Evolutionary conservation across 2,329 filamentous ascomycete genomes (phyloP).

Genomic region (Endothia cerciana): DNA sequence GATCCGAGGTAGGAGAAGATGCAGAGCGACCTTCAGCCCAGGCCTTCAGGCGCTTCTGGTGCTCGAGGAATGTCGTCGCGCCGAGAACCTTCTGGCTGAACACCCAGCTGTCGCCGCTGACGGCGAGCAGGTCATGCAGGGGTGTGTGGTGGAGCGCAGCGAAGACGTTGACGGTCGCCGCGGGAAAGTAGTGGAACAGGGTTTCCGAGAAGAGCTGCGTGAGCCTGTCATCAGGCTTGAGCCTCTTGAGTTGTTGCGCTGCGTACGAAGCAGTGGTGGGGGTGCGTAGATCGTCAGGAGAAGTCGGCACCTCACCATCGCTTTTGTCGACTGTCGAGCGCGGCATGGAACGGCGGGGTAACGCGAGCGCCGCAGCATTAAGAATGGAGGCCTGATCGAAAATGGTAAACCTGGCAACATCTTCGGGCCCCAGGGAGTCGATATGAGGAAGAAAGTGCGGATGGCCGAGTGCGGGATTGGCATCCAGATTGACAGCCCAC

Average conservation of each 20-base stretch:
- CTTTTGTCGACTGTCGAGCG: conserved; percentile 8
- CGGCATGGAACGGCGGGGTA: conserved; percentile 39
- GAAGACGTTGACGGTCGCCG: conserved; percentile 55
- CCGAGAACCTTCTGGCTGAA: conserved; percentile 58
- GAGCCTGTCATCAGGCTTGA: conserved; percentile 31
- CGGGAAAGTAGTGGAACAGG: conserved; percentile 29
- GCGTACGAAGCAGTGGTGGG: conserved; percentile 24
- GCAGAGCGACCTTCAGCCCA: conserved; percentile 41
- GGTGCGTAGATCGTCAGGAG: conserved; percentile 32
- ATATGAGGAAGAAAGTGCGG: conserved; percentile 37
- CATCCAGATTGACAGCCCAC: conserved; percentile 47
- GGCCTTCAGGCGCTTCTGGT: conserved; percentile 49
- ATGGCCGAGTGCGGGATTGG: conserved; percentile 36
- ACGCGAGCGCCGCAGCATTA: conserved; percentile 42
- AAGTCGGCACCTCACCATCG: conserved; percentile 6
- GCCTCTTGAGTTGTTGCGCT: conserved; percentile 31
- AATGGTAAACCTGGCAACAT: conserved; percentile 39
- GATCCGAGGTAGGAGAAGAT: conserved; percentile 13
- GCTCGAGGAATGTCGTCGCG: conserved; percentile 48
- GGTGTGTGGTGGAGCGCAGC: conserved; percentile 62
- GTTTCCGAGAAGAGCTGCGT: conserved; percentile 46
- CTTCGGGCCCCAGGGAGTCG: conserved; percentile 41
- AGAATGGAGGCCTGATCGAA: conserved; percentile 49
- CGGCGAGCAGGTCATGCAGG: conserved; percentile 60
- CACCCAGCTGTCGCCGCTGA: conserved; percentile 62